phyloP scores from a whole-genome alignment of 2,329 filamentous ascomycete genomes.

The Aspergillus latus region DNA sequence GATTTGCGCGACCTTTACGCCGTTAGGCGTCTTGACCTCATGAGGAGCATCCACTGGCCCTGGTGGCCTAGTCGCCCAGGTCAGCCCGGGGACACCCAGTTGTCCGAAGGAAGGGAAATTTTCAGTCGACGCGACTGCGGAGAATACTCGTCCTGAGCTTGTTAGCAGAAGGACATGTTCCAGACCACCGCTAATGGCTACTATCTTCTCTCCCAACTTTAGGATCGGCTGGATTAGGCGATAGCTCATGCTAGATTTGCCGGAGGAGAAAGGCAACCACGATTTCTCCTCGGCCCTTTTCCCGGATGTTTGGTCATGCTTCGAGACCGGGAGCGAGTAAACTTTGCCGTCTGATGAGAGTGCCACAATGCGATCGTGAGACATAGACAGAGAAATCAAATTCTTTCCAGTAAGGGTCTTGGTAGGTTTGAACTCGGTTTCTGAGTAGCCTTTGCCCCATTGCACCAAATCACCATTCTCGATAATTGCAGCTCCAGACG shows the following conservation, averaged over 20 bases:
- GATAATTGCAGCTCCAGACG: slow-evolving; percentile 81
- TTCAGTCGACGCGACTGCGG: slow-evolving; percentile 76
- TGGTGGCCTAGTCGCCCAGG: slow-evolving; percentile 72
- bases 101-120: slow-evolving; percentile 81
- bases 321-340: slow-evolving; percentile 79
- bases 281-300: slow-evolving; percentile 63
- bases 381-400: slow-evolving; percentile 72
- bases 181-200: slow-evolving; percentile 71
- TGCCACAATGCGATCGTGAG: slow-evolving; percentile 78
- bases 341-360: slow-evolving; percentile 72
- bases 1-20: slow-evolving; percentile 69
- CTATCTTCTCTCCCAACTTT: slow-evolving; percentile 69
- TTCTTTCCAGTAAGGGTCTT: slow-evolving; percentile 79
- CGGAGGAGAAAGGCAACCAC: slow-evolving; percentile 75
- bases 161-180: slow-evolving; percentile 88
- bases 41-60: slow-evolving; percentile 81
- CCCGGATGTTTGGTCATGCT: slow-evolving; percentile 66
- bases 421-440: slow-evolving; percentile 61
- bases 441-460: slow-evolving; percentile 80
- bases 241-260: slow-evolving; percentile 63
- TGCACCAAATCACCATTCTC: slow-evolving; percentile 87
- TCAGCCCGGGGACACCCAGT: slow-evolving; percentile 79
- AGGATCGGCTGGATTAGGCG: slow-evolving; percentile 69
- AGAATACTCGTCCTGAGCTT: slow-evolving; percentile 80
- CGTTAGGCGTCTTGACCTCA: slow-evolving; percentile 70